Percentiles rank a stretch among this genome's conserved stretches.
Conservation (phyloP, 257 asterid genomes). For the Jacaranda mimosifolia region DNA sequence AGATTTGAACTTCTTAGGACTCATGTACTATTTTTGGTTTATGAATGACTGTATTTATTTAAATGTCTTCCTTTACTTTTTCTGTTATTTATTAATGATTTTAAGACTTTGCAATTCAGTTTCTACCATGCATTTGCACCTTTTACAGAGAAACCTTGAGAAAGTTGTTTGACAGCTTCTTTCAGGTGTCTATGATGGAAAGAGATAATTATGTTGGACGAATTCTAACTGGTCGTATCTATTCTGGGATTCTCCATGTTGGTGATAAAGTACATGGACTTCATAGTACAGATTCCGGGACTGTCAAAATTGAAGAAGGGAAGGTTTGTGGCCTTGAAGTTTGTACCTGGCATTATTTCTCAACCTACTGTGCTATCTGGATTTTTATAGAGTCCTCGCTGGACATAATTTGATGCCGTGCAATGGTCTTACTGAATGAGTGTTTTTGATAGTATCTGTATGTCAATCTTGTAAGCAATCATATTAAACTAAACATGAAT, state of each 20-base stretch:
- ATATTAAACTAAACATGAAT: neutral
- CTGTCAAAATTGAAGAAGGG: constrained; percentile 90
- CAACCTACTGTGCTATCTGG: constrained; percentile 1
- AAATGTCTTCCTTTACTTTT: constrained; percentile 18
- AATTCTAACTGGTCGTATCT: constrained; percentile 91
- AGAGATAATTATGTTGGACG: constrained; percentile 93
- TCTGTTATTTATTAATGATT: constrained; percentile 1
- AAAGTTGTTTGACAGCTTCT: constrained; percentile 63
- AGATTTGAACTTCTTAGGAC: constrained; percentile 5
- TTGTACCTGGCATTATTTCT: constrained; percentile 9
- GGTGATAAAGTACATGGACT: constrained; percentile 98
- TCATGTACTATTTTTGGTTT: neutral
- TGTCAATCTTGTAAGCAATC: constrained; percentile 20
- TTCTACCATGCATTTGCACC: constrained; percentile 28
- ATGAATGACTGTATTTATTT: constrained; percentile 5
- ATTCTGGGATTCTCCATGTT: constrained; percentile 78
- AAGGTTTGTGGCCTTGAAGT: constrained; percentile 61
- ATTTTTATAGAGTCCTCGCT: constrained; percentile 24
- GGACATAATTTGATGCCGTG: constrained; percentile 13
- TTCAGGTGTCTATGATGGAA: constrained; percentile 99
- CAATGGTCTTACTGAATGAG: neutral
- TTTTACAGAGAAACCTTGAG: constrained; percentile 45
- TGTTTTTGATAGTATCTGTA: neutral
- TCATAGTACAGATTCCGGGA: constrained; percentile 73
- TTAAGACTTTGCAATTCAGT: constrained; percentile 31